phyloP scores from a whole-genome alignment of 345 rosid genomes.

The Salix koriyanagi region DNA sequence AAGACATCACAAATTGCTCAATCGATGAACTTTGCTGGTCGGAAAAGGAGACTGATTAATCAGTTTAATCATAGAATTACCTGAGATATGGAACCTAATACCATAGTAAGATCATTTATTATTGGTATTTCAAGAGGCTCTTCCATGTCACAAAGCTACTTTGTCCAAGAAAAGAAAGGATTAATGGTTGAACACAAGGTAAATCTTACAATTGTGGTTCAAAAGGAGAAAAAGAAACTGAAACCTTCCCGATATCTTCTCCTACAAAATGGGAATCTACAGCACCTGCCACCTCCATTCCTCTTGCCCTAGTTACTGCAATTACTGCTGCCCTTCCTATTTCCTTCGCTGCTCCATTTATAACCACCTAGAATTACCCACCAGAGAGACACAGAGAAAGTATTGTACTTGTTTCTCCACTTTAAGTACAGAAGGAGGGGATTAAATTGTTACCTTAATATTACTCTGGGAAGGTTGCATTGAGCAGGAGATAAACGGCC shows the following conservation, averaged over 20 bases:
- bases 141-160: constrained; percentile 75
- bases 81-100: constrained; percentile 94
- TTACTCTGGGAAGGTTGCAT: constrained; percentile 70
- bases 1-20: constrained; percentile 1
- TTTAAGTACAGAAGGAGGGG: not conserved
- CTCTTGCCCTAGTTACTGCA: constrained; percentile 82
- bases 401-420: not conserved
- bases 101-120: constrained; percentile 82
- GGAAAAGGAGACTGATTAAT: not conserved
- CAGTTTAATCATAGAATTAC: constrained; percentile 23
- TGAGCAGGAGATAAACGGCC: constrained; percentile 55
- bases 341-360: constrained; percentile 93
- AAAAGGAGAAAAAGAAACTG: not conserved
- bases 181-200: not conserved
- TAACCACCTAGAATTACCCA: constrained; percentile 42
- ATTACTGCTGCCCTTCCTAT: constrained; percentile 86
- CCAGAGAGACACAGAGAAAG: not conserved
- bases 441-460: constrained; percentile 54
- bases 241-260: constrained; percentile 80
- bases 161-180: not conserved
- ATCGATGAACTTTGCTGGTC: not conserved
- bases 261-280: constrained; percentile 74
- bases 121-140: constrained; percentile 82
- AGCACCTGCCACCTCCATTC: constrained; percentile 94
- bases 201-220: not conserved